Conservation (phyloP, 441 rosid species). For the Gossypium davidsonii region DNA sequence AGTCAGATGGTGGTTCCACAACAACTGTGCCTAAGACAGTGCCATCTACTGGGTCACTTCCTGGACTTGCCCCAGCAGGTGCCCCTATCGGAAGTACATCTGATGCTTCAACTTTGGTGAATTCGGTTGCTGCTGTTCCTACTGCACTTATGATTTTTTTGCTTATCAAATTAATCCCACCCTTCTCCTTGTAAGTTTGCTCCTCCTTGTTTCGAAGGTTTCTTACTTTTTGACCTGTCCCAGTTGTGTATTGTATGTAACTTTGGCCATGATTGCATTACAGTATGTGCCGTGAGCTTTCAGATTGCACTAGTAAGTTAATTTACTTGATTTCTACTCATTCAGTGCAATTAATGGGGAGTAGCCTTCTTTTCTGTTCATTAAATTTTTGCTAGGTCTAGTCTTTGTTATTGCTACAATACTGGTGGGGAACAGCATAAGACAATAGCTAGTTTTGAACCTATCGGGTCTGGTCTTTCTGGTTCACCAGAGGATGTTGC, state of each 20-base stretch:
- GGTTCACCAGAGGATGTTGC: too few relatives aligned
- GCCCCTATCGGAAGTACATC: constrained; percentile 51
- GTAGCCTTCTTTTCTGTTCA: not conserved
- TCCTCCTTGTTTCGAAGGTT: constrained; percentile 19
- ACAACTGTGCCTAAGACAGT: constrained; percentile 34
- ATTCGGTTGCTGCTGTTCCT: constrained; percentile 26
- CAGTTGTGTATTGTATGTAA: constrained; percentile 25
- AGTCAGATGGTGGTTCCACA: constrained; percentile 34
- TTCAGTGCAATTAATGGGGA: not conserved
- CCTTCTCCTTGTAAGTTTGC: constrained; percentile 28
- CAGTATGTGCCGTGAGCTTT: not conserved
- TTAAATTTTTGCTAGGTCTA: not conserved
- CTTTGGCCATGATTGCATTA: constrained; percentile 14
- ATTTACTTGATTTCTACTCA: not conserved
- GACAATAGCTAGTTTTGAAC: not conserved
- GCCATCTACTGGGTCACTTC: constrained; percentile 51
- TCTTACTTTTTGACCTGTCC: constrained; percentile 17
- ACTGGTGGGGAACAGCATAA: not conserved
- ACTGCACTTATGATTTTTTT: constrained; percentile 23
- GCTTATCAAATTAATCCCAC: constrained; percentile 29
- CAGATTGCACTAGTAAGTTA: constrained; percentile 3
- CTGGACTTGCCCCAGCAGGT: constrained; percentile 43
- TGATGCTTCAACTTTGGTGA: constrained; percentile 29
- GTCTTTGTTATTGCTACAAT: not conserved
- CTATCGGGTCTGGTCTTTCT: not conserved